Evolutionary conservation across 1,139 yeast genomes (phyloP), one percentile per base, ranked within the genome.

Genomic region (Hanseniaspora gamundiae): DNA sequence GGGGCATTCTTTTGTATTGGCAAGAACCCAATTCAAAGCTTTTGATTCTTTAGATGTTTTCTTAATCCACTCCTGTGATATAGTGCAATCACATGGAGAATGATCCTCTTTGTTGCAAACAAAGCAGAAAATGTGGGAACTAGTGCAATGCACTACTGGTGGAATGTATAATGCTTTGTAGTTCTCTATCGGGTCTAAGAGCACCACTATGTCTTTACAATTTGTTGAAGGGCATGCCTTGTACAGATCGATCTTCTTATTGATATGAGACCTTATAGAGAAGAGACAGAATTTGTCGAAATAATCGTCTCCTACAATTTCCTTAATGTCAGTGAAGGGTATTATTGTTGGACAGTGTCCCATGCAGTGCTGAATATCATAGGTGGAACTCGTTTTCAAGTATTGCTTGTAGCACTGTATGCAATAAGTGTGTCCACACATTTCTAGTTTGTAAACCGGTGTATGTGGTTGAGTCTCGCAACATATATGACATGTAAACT

Each of bases 41-140:
- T 86, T 95, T 0, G 93, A 78, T 58, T 91, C 98, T 58, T 86
- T 94, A 48, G 71, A 72, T 52, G 94, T 84, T 54, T 86, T 83
- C 43, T 73, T 70, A 35, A 81, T 69, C 99, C 99, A 91, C 42
- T 65, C 61, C 47, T 70, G 70, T 1, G 82, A 82, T 11, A 83
- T 58, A 53, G 65, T 64, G 58, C 99, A 91, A 1, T 93, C 85
- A 31, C 85, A 75, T 0, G 97, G 97, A 26, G 77, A 66, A 61
- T 91, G 99, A 53, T 81, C 80, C 56, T 81, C 91, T 49, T 68
- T 70, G 21, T 75, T 75, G 60, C 99, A 91, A 20, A 71, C 68
- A 54, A 80, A 82, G 57, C 99, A 91, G 57, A 88, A 91, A 47
- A 72, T 73, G 55, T 87, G 91, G 7, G 72, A 74, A 42, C 73